phyloP scores from a whole-genome alignment of 2,329 filamentous ascomycete genomes.

The Geosmithia morbida region DNA sequence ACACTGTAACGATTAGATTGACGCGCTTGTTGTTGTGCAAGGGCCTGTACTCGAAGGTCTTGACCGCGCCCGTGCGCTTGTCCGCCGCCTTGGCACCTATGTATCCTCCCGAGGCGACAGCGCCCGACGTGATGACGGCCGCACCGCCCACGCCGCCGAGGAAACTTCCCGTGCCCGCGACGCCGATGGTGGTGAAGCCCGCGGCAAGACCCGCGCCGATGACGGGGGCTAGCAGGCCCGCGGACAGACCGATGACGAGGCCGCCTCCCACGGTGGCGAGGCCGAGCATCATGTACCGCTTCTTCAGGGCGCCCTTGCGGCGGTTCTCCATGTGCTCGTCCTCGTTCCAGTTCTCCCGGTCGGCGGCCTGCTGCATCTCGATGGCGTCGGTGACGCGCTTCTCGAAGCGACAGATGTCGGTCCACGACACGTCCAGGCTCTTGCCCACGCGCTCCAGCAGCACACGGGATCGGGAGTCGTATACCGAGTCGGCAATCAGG shows the following conservation, averaged over 20 bases:
- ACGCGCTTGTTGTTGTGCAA: conserved; percentile 96
- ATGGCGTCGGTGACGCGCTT: conserved; percentile 92
- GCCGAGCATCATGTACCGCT: conserved; percentile 88
- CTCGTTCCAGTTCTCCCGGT: conserved; percentile 97
- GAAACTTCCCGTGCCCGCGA: conserved; percentile 78
- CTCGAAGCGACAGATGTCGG: conserved; percentile 93
- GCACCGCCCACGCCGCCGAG: conserved; percentile 84
- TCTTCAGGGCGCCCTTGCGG: conserved; percentile 66
- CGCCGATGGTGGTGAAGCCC: conserved; percentile 88
- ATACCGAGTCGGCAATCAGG: conserved; percentile 89
- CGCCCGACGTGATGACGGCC: conserved; percentile 82
- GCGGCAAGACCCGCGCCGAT: conserved; percentile 90
- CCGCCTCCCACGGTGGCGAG: conserved; percentile 91
- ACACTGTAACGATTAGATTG: conserved; percentile 87
- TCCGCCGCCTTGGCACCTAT: conserved; percentile 80
- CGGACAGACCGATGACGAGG: conserved; percentile 87
- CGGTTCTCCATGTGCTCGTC: conserved; percentile 83
- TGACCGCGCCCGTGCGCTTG: conserved; percentile 78
- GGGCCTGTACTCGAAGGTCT: conserved; percentile 92
- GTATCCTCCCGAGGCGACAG: conserved; percentile 71
- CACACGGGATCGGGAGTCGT: conserved; percentile 76
- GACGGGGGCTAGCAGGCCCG: conserved; percentile 78
- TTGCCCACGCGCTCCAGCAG: conserved; percentile 73
- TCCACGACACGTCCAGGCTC: conserved; percentile 69
- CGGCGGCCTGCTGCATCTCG: conserved; percentile 91